Percentiles rank a stretch among this genome's conserved stretches.
These are phyloP conservation scores for Stevia rebaudiana DNA, from an alignment of 140 eudicot genomes.

Conservation along the genomic window DNA sequence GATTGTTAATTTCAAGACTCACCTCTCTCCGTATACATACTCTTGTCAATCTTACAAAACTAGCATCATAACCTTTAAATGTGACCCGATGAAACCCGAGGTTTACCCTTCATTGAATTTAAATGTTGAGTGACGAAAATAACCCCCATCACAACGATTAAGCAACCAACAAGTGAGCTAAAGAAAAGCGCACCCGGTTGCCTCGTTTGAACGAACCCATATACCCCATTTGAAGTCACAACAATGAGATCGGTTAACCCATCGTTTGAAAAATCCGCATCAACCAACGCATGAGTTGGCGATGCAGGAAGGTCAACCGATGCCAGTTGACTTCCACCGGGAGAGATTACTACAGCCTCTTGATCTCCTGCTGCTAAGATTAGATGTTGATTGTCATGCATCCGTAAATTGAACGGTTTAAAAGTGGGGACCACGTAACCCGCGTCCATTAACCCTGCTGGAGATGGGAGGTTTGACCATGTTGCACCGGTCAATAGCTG, in stretches of 20 bases:
- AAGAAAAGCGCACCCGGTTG: constrained; percentile 98
- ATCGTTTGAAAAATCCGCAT: constrained; percentile 83
- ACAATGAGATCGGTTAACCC: constrained; percentile 86
- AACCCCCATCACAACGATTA: constrained; percentile 87
- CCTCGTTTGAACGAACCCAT: constrained; percentile 97
- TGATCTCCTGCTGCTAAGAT: constrained; percentile 91
- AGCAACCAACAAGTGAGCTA: constrained; percentile 93
- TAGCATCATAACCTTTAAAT: too few species aligned
- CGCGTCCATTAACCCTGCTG: constrained; percentile 80
- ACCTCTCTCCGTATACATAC: neutral
- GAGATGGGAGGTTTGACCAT: constrained; percentile 97
- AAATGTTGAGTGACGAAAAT: constrained; percentile 83
- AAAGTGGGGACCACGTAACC: constrained; percentile 79
- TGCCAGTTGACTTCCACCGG: constrained; percentile 68
- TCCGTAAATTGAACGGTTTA: constrained; percentile 53
- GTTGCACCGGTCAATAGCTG: constrained; percentile 90
- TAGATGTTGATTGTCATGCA: constrained; percentile 66
- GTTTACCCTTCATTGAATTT: constrained; percentile 76
- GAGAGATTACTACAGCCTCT: constrained; percentile 72
- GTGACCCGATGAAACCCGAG: constrained; percentile 54
- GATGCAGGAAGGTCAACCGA: constrained; percentile 77
- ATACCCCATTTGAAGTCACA: constrained; percentile 79
- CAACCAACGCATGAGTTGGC: constrained; percentile 78
- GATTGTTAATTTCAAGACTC: constrained; percentile 4
- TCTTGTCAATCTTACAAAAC: neutral